These are phyloP conservation scores for Fusarium papillatum DNA, from an alignment of 2,329 filamentous ascomycete genomes.

Conservation along the genomic window DNA sequence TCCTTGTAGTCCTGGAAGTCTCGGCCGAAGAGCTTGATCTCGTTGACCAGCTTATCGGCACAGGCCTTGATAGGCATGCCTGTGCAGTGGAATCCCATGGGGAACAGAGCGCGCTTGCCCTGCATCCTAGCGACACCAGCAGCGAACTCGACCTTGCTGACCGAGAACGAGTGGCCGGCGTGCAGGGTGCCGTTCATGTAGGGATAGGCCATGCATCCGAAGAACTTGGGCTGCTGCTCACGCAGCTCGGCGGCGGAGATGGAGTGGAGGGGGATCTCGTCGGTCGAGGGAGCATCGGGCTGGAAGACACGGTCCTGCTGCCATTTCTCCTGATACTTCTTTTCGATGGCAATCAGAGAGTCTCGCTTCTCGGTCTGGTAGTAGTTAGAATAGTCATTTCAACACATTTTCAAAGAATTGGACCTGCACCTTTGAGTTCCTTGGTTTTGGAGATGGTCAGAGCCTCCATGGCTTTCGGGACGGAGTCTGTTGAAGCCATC, in stretches of 20 bases:
- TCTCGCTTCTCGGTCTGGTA: constrained; percentile 87
- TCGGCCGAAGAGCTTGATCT: constrained; percentile 89
- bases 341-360: constrained; percentile 84
- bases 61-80: constrained; percentile 99
- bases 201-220: constrained; percentile 69
- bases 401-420: constrained; percentile 6
- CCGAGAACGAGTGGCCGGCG: constrained; percentile 92
- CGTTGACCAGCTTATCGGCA: constrained; percentile 92
- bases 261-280: constrained; percentile 82
- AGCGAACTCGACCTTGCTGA: constrained; percentile 93
- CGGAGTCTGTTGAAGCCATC: constrained; percentile 58
- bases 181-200: constrained; percentile 94
- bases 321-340: constrained; percentile 87
- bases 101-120: constrained; percentile 89
- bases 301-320: constrained; percentile 76
- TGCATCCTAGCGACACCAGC: constrained; percentile 91
- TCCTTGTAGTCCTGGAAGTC: constrained; percentile 85
- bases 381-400: constrained; percentile 30
- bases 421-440: constrained; percentile 69
- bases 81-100: constrained; percentile 92
- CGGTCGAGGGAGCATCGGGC: constrained; percentile 83
- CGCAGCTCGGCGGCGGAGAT: constrained; percentile 82
- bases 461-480: constrained; percentile 64
- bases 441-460: constrained; percentile 70
- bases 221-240: constrained; percentile 90